These are phyloP conservation scores for Penicillium sp. DNA, from an alignment of 2,329 filamentous ascomycete genomes.

Conservation along the genomic window DNA sequence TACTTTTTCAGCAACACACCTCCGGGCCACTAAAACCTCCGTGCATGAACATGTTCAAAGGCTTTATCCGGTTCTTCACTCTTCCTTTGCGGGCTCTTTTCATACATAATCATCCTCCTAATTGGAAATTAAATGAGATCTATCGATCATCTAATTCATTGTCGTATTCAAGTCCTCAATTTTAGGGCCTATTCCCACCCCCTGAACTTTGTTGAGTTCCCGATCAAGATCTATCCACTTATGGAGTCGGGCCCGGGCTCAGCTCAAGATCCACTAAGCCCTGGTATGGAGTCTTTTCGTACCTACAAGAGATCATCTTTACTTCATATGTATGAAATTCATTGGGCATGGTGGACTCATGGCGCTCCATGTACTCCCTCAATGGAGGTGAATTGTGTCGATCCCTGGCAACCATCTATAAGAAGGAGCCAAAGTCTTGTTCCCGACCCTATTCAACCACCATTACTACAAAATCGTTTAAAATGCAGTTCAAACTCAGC, in stretches of 20 bases:
- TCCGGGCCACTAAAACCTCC: constrained; percentile 1
- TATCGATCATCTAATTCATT: not conserved
- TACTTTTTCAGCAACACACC: constrained; percentile 1
- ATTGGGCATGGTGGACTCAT: constrained; percentile 1
- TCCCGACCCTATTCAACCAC: constrained; percentile 1
- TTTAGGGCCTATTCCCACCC: not conserved
- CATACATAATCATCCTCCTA: constrained; percentile 2
- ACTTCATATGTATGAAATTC: constrained; percentile 2
- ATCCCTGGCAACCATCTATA: constrained; percentile 1
- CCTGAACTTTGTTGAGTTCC: constrained; percentile 3
- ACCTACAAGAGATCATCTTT: constrained; percentile 1
- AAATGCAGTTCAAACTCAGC: constrained; percentile 4
- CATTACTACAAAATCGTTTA: not conserved
- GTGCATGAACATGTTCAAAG: constrained; percentile 1
- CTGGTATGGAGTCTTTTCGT: not conserved
- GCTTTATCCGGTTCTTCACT: constrained; percentile 2
- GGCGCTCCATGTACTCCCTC: not conserved
- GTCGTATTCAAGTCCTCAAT: not conserved
- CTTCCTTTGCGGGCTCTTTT: constrained; percentile 1
- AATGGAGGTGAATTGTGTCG: constrained; percentile 2
- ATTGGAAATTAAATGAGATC: constrained; percentile 3
- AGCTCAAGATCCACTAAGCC: not conserved
- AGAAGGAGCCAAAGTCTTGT: not conserved
- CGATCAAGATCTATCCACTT: constrained; percentile 4
- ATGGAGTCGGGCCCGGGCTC: constrained; percentile 1